These are phyloP conservation scores for Lepidium aucheri DNA, from an alignment of 345 rosid genomes.

Conservation along the genomic window DNA sequence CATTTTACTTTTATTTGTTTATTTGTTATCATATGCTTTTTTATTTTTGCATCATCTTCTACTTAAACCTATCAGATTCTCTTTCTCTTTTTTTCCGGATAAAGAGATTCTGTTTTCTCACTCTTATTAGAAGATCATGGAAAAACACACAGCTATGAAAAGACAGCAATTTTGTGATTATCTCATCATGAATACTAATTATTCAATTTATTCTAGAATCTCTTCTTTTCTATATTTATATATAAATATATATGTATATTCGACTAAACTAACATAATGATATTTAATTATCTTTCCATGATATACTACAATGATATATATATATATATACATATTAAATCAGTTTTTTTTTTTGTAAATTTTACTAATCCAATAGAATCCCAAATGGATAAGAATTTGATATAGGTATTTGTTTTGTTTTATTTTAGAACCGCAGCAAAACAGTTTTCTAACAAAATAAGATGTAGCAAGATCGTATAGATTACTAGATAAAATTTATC, in stretches of 20 bases:
- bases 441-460: too few relatives aligned
- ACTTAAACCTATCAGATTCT: neutral
- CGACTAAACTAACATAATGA: neutral
- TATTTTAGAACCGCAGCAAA: too few relatives aligned
- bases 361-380: too few relatives aligned
- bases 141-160: neutral
- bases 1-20: neutral
- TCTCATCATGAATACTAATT: slow-evolving; percentile 6
- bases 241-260: neutral
- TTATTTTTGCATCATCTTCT: slow-evolving; percentile 1
- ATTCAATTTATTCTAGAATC: neutral
- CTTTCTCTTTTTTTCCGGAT: neutral
- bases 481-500: too few relatives aligned
- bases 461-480: too few relatives aligned
- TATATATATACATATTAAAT: too few relatives aligned
- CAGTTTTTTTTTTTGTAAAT: too few relatives aligned
- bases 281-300: too few relatives aligned
- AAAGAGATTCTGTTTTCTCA: neutral
- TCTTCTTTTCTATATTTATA: neutral
- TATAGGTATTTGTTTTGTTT: too few relatives aligned
- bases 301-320: too few relatives aligned
- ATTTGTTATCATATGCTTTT: slow-evolving; percentile 1
- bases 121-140: neutral
- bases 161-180: slow-evolving; percentile 3
- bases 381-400: too few relatives aligned